These are phyloP conservation scores for Fusarium sp. DNA, from an alignment of 2,329 filamentous ascomycete genomes.

Conservation along the genomic window DNA sequence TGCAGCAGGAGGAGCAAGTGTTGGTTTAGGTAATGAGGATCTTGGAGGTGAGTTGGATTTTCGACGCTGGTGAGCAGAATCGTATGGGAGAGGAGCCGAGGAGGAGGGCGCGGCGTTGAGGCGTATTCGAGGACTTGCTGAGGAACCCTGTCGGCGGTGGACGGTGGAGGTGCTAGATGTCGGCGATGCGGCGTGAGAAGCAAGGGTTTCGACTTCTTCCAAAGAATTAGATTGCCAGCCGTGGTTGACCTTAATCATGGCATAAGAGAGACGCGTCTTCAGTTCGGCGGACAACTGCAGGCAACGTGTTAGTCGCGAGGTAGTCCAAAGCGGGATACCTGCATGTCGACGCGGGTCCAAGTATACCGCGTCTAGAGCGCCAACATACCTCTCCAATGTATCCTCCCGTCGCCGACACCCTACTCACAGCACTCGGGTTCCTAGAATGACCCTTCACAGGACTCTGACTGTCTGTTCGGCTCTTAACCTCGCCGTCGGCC, in stretches of 20 bases:
- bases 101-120: slow-evolving; percentile 34
- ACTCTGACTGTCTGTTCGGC: slow-evolving; percentile 57
- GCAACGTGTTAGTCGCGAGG: slow-evolving; percentile 28
- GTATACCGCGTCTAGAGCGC: background rate
- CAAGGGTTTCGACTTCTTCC: slow-evolving; percentile 80
- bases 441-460: slow-evolving; percentile 72
- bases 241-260: slow-evolving; percentile 92
- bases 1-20: slow-evolving; percentile 65
- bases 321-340: background rate
- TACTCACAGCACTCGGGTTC: slow-evolving; percentile 76
- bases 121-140: slow-evolving; percentile 65
- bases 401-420: slow-evolving; percentile 69
- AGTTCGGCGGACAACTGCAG: slow-evolving; percentile 80
- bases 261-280: slow-evolving; percentile 87
- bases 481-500: slow-evolving; percentile 80
- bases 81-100: slow-evolving; percentile 48
- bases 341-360: background rate
- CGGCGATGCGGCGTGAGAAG: slow-evolving; percentile 76
- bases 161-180: slow-evolving; percentile 68
- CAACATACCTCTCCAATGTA: slow-evolving; percentile 81
- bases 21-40: slow-evolving; percentile 49
- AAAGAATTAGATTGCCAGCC: slow-evolving; percentile 86
- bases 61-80: slow-evolving; percentile 40
- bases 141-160: slow-evolving; percentile 62
- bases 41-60: slow-evolving; percentile 54